Base-by-base conservation (phyloP, 257 asterid species). In the Solanum virginianum region DNA sequence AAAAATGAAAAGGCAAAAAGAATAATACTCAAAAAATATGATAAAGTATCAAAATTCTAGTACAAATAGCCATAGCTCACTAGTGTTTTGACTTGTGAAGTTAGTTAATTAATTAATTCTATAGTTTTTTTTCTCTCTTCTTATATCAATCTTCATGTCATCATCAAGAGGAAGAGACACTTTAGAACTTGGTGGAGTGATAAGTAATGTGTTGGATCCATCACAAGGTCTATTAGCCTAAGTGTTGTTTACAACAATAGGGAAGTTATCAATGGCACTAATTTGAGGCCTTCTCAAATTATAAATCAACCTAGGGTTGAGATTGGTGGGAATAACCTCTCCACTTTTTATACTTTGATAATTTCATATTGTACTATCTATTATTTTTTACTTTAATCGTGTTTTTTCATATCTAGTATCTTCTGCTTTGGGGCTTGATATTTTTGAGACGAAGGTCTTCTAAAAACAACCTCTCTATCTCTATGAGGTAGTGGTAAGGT, bases 121-220 rank as follows among this genome's bases (percentile, higher is more conserved):
- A 55, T 55, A 55, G 60, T 36, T 36, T 36, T 13, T 13, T 15
- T 24, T 12, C 26, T 1, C 26, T n/a, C 32, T n/a, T 63, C 41
- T 11, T 36, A 36, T 5, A n/a, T 47, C 12, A 26, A 14, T 77
- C 22, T 8, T 14, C 45, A 91, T 90, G 98, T 85, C 92, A 63
- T 63, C 72, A 63, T 24, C 36, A 4, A 86, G 96, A 54, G 54
- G 79, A 17, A 87, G 91, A 80, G 94, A 94, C 69, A 93, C 96
- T 2, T 90, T 93, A 0, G 95, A 88, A 0, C 94, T 94, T 6
- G 95, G 97, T 7, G 80, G 97, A 4, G 93, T 94, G 1, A 84
- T 94, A 0, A 97, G 98, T 0, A 97, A 94, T 32, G 97, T 93
- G 13, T 87, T 93, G 91, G 97, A 92, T 57, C 92, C 90, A 3